phyloP scores from a whole-genome alignment of 192 early-diverging fungal genomes.

The Coemansia sp. region DNA sequence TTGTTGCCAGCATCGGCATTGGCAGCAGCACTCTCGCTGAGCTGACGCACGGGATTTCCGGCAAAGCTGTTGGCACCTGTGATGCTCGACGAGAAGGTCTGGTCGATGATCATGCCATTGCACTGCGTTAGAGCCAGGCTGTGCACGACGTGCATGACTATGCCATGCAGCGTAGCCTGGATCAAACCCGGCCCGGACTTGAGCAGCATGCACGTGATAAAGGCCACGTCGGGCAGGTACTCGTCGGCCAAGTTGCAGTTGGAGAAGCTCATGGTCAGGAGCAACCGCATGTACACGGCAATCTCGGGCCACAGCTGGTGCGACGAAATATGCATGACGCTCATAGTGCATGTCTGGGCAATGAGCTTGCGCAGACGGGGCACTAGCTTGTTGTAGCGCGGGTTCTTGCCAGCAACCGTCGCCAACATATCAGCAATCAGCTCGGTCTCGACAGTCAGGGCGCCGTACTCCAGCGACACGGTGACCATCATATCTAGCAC shows the following conservation, averaged over 20 bases:
- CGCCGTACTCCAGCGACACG: constrained; percentile 77
- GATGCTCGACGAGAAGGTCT: constrained; percentile 88
- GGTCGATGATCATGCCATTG: constrained; percentile 74
- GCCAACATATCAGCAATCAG: constrained; percentile 84
- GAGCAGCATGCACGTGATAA: constrained; percentile 79
- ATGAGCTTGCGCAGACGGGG: constrained; percentile 78
- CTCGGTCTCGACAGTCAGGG: constrained; percentile 75
- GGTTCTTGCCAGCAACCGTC: constrained; percentile 73
- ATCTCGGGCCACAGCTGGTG: constrained; percentile 93
- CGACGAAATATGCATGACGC: constrained; percentile 68
- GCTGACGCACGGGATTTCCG: constrained; percentile 65
- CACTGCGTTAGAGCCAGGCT: constrained; percentile 75
- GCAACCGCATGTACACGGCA: constrained; percentile 81
- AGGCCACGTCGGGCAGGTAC: constrained; percentile 84
- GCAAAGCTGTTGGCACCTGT: constrained; percentile 61
- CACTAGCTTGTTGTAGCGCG: constrained; percentile 78
- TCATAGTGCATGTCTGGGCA: constrained; percentile 72
- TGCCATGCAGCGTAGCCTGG: constrained; percentile 87
- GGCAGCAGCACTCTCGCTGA: constrained; percentile 93
- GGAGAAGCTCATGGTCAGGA: constrained; percentile 88
- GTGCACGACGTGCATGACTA: constrained; percentile 90
- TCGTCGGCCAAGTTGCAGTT: constrained; percentile 68
- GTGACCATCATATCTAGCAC: constrained; percentile 78
- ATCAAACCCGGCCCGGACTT: constrained; percentile 83
- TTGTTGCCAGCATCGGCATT: constrained; percentile 93